A percentile compares a stretch with the other conserved stretches of the same genome.
Conservation (phyloP, 495 filamentous ascomycete genomes). For the Rusavskia elegans region DNA sequence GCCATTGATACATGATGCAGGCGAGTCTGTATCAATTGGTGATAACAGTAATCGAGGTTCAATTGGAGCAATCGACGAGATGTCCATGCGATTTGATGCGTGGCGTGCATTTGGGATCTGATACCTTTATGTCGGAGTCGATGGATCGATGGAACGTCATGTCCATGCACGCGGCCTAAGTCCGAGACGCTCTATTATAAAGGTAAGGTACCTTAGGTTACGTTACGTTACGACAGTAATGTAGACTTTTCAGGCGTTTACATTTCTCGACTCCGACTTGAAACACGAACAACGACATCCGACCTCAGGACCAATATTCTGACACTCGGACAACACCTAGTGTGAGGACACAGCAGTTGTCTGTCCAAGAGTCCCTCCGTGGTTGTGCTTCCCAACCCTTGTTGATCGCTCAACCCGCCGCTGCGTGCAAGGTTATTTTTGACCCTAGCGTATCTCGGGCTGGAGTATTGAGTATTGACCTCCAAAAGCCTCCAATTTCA, state of each 20-base stretch:
- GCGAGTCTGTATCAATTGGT: no score
- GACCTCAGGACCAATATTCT: not conserved
- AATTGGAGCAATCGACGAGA: no score
- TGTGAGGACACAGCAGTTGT: not conserved
- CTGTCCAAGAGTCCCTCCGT: no score
- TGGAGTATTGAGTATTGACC: no score
- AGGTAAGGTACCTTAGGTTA: no score
- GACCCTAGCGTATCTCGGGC: not conserved
- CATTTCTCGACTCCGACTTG: not conserved
- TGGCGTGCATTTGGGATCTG: no score
- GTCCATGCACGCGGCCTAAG: not conserved
- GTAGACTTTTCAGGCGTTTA: not conserved
- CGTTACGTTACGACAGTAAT: no score
- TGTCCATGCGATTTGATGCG: no score
- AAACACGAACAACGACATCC: not conserved
- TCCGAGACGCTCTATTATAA: not conserved
- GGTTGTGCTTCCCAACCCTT: no score
- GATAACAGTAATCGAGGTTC: no score
- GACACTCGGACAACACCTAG: not conserved
- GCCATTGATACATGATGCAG: no score
- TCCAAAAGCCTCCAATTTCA: slow-evolving; percentile 1
- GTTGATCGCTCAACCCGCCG: no score
- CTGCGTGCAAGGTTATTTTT: not conserved
- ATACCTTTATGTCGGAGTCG: not conserved
- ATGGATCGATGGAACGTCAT: not conserved